Percentiles rank a stretch among this genome's conserved stretches.
Evolutionary conservation across 345 rosid genomes (phyloP).

Genomic region (Aethionema arabicum): DNA sequence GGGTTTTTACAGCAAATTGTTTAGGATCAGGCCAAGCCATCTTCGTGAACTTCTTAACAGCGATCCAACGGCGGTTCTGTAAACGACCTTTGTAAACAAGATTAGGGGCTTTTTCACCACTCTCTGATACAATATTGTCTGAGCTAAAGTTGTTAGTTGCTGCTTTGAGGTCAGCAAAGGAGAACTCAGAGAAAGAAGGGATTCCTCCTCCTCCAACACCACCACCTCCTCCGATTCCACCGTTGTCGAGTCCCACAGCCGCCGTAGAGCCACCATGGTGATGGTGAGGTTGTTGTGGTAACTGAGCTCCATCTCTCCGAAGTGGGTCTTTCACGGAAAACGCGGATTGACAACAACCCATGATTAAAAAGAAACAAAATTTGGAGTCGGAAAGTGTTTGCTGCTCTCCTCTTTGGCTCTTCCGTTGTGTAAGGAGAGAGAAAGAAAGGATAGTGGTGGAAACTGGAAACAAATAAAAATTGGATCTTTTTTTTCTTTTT

Average conservation of each 20-base stretch:
- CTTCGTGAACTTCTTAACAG: slow-evolving; percentile 78
- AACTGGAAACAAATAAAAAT: slow-evolving; percentile 5
- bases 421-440: slow-evolving; percentile 31
- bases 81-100: slow-evolving; percentile 70
- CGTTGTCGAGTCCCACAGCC: slow-evolving; percentile 34
- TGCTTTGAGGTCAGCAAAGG: slow-evolving; percentile 59
- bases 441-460: slow-evolving; percentile 26
- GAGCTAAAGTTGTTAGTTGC: slow-evolving; percentile 73
- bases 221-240: slow-evolving; percentile 33
- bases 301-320: slow-evolving; percentile 40
- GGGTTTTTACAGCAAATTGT: slow-evolving; percentile 56
- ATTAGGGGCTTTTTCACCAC: slow-evolving; percentile 65
- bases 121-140: slow-evolving; percentile 68
- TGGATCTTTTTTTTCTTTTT: slow-evolving; percentile 7
- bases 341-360: slow-evolving; percentile 85
- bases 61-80: slow-evolving; percentile 71
- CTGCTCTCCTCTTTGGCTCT: slow-evolving; percentile 18
- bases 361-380: slow-evolving; percentile 18
- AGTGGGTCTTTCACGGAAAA: slow-evolving; percentile 45
- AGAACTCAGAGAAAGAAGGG: slow-evolving; percentile 66
- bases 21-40: slow-evolving; percentile 85
- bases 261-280: slow-evolving; percentile 36
- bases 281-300: slow-evolving; percentile 30
- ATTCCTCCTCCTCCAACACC: slow-evolving; percentile 35
- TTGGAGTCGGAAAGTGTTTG: slow-evolving; percentile 31